Evolutionary conservation across 179 eudicot species (phyloP).

Genomic region (Pouteria campechiana): DNA sequence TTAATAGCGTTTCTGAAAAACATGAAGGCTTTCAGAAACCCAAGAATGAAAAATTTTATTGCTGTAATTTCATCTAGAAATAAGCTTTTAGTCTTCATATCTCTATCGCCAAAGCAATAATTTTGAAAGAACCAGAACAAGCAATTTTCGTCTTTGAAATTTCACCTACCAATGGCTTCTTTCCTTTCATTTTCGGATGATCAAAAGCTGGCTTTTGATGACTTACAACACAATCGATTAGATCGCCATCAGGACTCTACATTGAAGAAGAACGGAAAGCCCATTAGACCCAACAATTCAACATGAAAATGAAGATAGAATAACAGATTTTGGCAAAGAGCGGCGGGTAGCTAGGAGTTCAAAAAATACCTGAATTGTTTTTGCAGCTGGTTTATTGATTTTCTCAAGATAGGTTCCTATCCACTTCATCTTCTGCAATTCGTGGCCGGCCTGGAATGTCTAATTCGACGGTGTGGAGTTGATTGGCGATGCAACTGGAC

Average conservation of each 20-base stretch:
- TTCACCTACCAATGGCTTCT: conserved; percentile 54
- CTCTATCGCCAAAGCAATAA: neutral
- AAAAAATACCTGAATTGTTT: conserved; percentile 30
- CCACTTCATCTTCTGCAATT: conserved; percentile 18
- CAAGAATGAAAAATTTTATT: no score
- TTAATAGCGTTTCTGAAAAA: conserved; percentile 8
- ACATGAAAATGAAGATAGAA: neutral
- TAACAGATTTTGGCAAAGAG: neutral
- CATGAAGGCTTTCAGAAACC: neutral
- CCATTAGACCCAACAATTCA: neutral
- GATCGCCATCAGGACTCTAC: conserved; percentile 91
- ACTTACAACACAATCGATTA: conserved; percentile 60
- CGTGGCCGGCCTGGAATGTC: conserved; percentile 16
- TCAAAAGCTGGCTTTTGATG: conserved; percentile 84
- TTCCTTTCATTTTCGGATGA: conserved; percentile 65
- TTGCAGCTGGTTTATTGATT: conserved; percentile 35
- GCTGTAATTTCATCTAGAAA: no score
- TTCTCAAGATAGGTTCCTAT: conserved; percentile 26
- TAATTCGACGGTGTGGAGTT: conserved; percentile 13
- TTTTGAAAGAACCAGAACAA: neutral
- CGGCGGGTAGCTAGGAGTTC: neutral
- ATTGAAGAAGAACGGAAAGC: neutral
- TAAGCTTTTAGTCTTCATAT: neutral
- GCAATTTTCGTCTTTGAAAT: neutral
- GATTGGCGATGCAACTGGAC: conserved; percentile 13